Base-by-base conservation (phyloP, 805 yeast species). In the Pichia cabralensis region DNA sequence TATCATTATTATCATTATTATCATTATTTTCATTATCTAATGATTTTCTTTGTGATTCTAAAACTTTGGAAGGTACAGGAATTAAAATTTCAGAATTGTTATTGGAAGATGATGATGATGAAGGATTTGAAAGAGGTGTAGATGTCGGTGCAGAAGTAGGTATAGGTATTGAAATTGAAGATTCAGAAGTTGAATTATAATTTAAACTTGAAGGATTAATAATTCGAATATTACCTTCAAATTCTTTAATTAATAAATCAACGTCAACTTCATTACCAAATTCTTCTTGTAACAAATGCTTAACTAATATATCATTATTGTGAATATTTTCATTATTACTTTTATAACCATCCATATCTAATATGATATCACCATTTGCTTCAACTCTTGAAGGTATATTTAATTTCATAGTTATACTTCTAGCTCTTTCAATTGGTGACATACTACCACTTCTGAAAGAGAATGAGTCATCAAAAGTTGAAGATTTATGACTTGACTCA, bases 261-360 rank as follows among this genome's bases (percentile, higher is more conserved):
- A 71, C 45, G 47, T 73, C 74, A 21, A 63, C 56, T 20, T 65
- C 69, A 10, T 56, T 56, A 5, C 79, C 79, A 43, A 88, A 66
- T 53, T 89, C 96, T 44, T 84, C 92, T 22, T 73, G 63, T 33
- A 89, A 64, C 27, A 88, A 64, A 45, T 79, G 76, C 46, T 75
- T 76, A 39, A 92, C 72, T 24, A 81, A 61, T 33, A 76, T 76
- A 52, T 86, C 95, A 0, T 94, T 74, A 45, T 74, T 76, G 33
- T 77, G 76, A 26, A 81, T 73, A 53, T 80, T 84, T 45, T 77
- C 75, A 33, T 77, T 80, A 47, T 79, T 85, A 22, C 94, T 80
- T 58, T 88, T 89, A 60, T 92, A 92, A 13, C 98, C 98, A 47
- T 86, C 94, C 78, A 89, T 84, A 59, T 92, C 98, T 29, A 92